phyloP scores from a whole-genome alignment of 768 basidiomycete species.

The Gloeopeniophorella convolvens region DNA sequence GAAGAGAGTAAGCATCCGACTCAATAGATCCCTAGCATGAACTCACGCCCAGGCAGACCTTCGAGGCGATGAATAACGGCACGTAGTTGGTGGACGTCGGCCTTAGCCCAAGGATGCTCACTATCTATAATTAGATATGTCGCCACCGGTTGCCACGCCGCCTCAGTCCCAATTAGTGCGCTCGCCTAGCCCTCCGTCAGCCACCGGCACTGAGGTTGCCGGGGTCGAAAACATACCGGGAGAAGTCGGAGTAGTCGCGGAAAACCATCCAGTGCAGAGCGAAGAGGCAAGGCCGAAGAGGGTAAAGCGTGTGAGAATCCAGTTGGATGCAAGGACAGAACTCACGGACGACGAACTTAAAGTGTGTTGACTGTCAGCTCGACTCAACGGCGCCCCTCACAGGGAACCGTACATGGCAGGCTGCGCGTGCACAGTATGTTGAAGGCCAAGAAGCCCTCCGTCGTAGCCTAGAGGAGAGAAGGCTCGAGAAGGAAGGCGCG shows the following conservation, averaged over 20 bases:
- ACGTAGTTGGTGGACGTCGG: background rate
- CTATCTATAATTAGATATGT: constrained; percentile 1
- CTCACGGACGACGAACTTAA: constrained; percentile 78
- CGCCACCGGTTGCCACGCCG: constrained; percentile 5
- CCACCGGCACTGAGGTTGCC: background rate
- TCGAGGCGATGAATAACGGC: constrained; percentile 9
- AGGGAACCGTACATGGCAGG: constrained; percentile 34
- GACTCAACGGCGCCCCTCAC: background rate
- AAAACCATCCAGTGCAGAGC: background rate
- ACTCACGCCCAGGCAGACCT: constrained; percentile 4
- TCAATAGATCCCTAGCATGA: background rate
- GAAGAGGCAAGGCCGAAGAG: constrained; percentile 27
- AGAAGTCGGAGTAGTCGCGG: background rate
- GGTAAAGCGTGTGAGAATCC: constrained; percentile 44
- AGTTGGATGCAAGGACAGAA: constrained; percentile 71
- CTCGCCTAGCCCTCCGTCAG: constrained; percentile 16
- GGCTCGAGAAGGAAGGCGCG: constrained; percentile 46
- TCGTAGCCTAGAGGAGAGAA: constrained; percentile 45
- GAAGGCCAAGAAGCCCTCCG: constrained; percentile 51
- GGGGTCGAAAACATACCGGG: background rate
- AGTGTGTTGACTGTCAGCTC: constrained; percentile 31
- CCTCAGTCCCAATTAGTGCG: background rate
- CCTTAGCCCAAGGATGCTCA: background rate
- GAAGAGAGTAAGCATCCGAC: constrained; percentile 17
- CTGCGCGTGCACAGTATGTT: constrained; percentile 56